Conservation (phyloP, 73 alveolate genomes). For the Paramecium pentaurelia region DNA sequence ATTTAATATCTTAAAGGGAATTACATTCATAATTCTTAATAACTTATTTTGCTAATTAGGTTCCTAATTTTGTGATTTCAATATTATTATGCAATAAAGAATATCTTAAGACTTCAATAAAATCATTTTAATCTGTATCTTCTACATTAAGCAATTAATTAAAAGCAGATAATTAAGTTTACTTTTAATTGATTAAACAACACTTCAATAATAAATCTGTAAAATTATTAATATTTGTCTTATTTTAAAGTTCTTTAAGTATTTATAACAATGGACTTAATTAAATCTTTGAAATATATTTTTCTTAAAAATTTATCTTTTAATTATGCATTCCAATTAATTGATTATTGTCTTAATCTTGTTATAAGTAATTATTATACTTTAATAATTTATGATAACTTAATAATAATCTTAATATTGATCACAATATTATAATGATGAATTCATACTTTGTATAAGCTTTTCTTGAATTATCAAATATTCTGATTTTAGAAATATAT, state of each 20-base stretch:
- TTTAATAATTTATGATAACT: background rate
- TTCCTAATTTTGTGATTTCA: background rate
- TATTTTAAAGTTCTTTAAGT: background rate
- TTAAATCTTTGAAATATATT: background rate
- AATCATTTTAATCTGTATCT: background rate
- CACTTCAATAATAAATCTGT: background rate
- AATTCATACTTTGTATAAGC: background rate
- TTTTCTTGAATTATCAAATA: background rate
- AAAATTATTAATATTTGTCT: background rate
- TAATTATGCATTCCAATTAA: background rate
- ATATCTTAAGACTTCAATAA: background rate
- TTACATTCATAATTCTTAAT: background rate
- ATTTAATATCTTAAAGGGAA: background rate
- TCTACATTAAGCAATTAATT: background rate
- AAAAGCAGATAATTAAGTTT: background rate
- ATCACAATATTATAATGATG: background rate
- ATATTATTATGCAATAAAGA: background rate
- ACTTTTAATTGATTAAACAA: background rate
- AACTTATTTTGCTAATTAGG: background rate
- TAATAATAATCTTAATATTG: background rate
- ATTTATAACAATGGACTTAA: background rate
- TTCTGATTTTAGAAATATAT: background rate
- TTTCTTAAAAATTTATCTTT: background rate
- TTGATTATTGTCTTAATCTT: background rate
- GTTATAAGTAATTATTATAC: background rate